Conservation (phyloP, 1,284 basidiomycete species). For the Leccinum fallax region DNA sequence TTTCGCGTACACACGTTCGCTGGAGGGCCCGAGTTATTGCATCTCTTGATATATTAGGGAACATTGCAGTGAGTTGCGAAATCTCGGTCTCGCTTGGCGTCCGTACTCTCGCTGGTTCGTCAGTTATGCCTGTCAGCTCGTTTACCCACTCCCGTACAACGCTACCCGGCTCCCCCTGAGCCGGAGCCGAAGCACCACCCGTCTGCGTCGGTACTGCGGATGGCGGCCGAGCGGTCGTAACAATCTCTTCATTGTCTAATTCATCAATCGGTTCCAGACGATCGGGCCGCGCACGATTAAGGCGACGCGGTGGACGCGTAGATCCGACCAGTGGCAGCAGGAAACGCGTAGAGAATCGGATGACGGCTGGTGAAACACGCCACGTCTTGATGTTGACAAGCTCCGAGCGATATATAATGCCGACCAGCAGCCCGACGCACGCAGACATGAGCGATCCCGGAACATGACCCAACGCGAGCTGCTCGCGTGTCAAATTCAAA, state of each 20-base stretch:
- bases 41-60: slow-evolving; percentile 76
- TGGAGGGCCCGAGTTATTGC: slow-evolving; percentile 80
- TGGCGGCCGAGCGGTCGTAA: slow-evolving; percentile 55
- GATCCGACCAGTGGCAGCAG: slow-evolving; percentile 68
- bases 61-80: slow-evolving; percentile 74
- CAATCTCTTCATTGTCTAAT: slow-evolving; percentile 49
- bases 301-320: slow-evolving; percentile 54
- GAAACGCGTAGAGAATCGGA: slow-evolving; percentile 52
- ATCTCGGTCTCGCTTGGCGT: slow-evolving; percentile 79
- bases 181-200: slow-evolving; percentile 11
- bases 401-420: slow-evolving; percentile 81
- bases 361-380: slow-evolving; percentile 63
- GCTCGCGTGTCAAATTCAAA: slow-evolving; percentile 1
- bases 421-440: slow-evolving; percentile 65
- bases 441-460: slow-evolving; percentile 67
- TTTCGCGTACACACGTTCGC: slow-evolving; percentile 61
- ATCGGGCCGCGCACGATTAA: slow-evolving; percentile 62
- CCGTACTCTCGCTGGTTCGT: slow-evolving; percentile 57
- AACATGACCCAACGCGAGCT: slow-evolving; percentile 70
- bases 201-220: slow-evolving; percentile 28
- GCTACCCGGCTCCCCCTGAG: slow-evolving; percentile 29
- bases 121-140: slow-evolving; percentile 69
- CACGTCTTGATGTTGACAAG: slow-evolving; percentile 73
- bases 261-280: slow-evolving; percentile 28
- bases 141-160: slow-evolving; percentile 84